These are phyloP conservation scores for Nemania sp. DNA, from an alignment of 2,329 filamentous ascomycete species.

Conservation along the genomic window DNA sequence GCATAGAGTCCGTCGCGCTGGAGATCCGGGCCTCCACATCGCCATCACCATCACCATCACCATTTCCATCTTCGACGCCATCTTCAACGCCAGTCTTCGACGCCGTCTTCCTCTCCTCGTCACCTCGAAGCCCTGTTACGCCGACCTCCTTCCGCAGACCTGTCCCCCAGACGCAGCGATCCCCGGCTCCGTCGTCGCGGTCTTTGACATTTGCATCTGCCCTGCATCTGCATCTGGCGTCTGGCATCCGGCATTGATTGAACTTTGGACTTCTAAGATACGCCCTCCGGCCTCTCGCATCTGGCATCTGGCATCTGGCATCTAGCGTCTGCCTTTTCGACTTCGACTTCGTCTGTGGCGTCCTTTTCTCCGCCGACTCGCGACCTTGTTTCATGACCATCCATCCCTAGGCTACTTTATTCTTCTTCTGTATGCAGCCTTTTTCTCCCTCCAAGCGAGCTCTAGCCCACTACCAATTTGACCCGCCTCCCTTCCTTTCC, in stretches of 20 bases:
- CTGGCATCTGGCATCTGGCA: too few relatives aligned
- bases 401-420: too few relatives aligned
- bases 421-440: constrained; percentile 29
- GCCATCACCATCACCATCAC: too few relatives aligned
- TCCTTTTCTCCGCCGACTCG: constrained; percentile 33
- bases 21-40: constrained; percentile 41
- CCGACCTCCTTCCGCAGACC: too few relatives aligned
- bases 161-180: neutral
- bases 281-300: too few relatives aligned
- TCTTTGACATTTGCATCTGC: constrained; percentile 39
- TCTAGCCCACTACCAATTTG: constrained; percentile 22
- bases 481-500: neutral
- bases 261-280: too few relatives aligned
- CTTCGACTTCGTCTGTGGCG: constrained; percentile 19
- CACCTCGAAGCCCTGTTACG: too few relatives aligned
- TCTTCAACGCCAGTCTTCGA: too few relatives aligned
- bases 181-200: constrained; percentile 33
- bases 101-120: too few relatives aligned
- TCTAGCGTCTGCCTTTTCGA: too few relatives aligned
- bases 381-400: constrained; percentile 31
- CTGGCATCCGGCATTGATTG: too few relatives aligned
- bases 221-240: too few relatives aligned
- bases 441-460: constrained; percentile 28
- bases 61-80: neutral
- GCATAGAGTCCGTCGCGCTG: constrained; percentile 40